Conservation (phyloP, 768 basidiomycete genomes). For the Trametes cinnabarina region DNA sequence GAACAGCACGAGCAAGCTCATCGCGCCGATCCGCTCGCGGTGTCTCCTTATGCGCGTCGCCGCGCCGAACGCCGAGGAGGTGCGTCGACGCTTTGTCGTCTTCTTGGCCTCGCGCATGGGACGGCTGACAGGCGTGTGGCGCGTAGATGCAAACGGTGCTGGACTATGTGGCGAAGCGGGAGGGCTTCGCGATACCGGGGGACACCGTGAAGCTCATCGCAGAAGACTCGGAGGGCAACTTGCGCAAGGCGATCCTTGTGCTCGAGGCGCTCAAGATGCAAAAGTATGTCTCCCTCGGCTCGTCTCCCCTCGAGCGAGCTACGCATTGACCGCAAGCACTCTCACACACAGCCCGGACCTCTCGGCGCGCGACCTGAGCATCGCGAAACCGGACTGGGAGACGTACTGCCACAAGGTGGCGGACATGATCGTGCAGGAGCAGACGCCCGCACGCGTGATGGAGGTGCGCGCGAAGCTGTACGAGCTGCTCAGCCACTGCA, state of each 20-base stretch:
- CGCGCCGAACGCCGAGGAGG: conserved; percentile 78
- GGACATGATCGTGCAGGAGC: conserved; percentile 85
- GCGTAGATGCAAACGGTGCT: conserved; percentile 82
- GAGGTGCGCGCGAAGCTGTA: conserved; percentile 92
- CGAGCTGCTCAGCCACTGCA: conserved; percentile 94
- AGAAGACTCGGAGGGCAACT: conserved; percentile 80
- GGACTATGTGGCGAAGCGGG: conserved; percentile 73
- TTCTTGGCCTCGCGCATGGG: conserved; percentile 29
- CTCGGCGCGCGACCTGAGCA: conserved; percentile 62
- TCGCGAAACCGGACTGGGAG: conserved; percentile 99
- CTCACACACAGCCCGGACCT: conserved; percentile 79
- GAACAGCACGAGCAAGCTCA: conserved; percentile 91
- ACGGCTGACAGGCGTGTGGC: neutral
- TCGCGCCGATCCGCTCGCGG: conserved; percentile 94
- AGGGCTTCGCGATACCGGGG: conserved; percentile 77
- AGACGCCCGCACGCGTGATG: conserved; percentile 85
- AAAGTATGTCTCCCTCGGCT: conserved; percentile 51
- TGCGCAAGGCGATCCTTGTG: conserved; percentile 92
- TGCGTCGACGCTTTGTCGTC: conserved; percentile 35
- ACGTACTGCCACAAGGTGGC: conserved; percentile 92
- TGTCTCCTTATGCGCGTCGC: conserved; percentile 93
- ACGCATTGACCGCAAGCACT: too few species aligned
- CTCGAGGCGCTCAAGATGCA: conserved; percentile 97
- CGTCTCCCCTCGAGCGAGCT: too few species aligned
- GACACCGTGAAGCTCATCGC: conserved; percentile 76